A percentile compares a stretch with the other conserved stretches of the same genome.
These are phyloP conservation scores for Blastobotrys proliferans DNA, from an alignment of 1,139 yeast species.

Conservation along the genomic window DNA sequence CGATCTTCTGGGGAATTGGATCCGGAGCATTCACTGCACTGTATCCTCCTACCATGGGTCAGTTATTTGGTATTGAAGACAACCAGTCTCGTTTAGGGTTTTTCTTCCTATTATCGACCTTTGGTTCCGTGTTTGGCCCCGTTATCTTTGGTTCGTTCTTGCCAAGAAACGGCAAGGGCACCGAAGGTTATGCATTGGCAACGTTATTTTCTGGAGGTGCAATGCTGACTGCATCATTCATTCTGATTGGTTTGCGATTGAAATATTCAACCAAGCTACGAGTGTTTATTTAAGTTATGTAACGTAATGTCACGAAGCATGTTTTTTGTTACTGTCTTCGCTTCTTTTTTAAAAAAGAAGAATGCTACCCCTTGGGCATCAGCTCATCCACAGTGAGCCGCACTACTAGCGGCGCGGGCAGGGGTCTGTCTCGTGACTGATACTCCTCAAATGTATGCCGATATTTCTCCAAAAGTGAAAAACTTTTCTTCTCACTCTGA, in stretches of 20 bases:
- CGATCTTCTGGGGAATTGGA: slow-evolving; percentile 48
- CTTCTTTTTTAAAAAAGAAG: neutral
- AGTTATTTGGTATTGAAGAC: slow-evolving; percentile 43
- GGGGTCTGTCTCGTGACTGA: too few relatives aligned
- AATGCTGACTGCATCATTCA: slow-evolving; percentile 3
- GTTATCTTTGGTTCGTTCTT: slow-evolving; percentile 46
- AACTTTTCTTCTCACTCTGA: too few relatives aligned
- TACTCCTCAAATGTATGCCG: too few relatives aligned
- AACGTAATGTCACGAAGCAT: too few relatives aligned
- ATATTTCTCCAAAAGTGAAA: too few relatives aligned
- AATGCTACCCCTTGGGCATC: neutral
- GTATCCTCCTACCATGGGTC: slow-evolving; percentile 38
- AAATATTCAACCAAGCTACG: slow-evolving; percentile 6
- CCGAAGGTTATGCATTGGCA: slow-evolving; percentile 3
- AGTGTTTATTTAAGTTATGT: slow-evolving; percentile 9
- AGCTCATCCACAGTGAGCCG: neutral
- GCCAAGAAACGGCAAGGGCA: slow-evolving; percentile 5
- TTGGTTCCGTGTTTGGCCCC: slow-evolving; percentile 45
- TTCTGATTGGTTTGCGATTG: slow-evolving; percentile 7
- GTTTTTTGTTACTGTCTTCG: too few relatives aligned
- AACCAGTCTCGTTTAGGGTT: slow-evolving; percentile 45
- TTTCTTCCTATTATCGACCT: slow-evolving; percentile 48
- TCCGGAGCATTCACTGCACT: slow-evolving; percentile 41
- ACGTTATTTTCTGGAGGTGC: slow-evolving; percentile 8
- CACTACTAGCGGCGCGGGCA: too few relatives aligned